Base-by-base conservation (phyloP, 345 rosid species). In the Xanthoceras sorbifolium region DNA sequence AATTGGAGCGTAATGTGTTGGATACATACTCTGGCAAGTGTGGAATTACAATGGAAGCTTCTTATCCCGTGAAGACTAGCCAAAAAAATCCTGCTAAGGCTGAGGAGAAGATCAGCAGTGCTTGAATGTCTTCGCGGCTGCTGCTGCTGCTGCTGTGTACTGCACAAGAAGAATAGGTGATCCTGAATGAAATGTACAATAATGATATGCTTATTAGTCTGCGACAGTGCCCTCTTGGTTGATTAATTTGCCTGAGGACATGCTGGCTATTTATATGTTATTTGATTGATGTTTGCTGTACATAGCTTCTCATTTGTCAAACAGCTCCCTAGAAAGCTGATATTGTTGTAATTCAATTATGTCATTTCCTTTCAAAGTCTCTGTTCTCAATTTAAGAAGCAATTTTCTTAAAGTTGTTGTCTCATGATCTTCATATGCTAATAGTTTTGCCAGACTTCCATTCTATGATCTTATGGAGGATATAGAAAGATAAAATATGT, bases 21-120 rank as follows among this genome's bases (percentile, higher is more conserved):
- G 59, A 62, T 7, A 54, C 32, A 7, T 62, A 74, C 15, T 23
- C 79, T 0, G 93, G 93, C 59, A 85, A 77, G 70, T 90, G 93
- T 62, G 93, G 93, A 42, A 88, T 90, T 67, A 88, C 89, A 5
- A 71, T 86, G 77, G 87, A 86, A 65, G 80, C 90, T 31, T 88
- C 93, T 60, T 90, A 88, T 71, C 93, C 93, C 0, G 60, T 84
- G 65, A 90, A 90, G 87, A 78, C 79, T 36, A 86, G 79, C 52
- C 84, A 85, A 52, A 86, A 89, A 48, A 86, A 89, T 75, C 87
- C 92, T 9, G 79, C 57, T 1, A 69, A 72, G 67, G 31, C 42
- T 3, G 38, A 50, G 34, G 77, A 59, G 3, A 71, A 73, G 22
- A 82, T 86, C 81, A 89, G 80, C 85, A 85, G 82, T 73, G 88